Base-by-base conservation (phyloP, 2,329 filamentous ascomycete genomes). In the Diplocarpon rosae region DNA sequence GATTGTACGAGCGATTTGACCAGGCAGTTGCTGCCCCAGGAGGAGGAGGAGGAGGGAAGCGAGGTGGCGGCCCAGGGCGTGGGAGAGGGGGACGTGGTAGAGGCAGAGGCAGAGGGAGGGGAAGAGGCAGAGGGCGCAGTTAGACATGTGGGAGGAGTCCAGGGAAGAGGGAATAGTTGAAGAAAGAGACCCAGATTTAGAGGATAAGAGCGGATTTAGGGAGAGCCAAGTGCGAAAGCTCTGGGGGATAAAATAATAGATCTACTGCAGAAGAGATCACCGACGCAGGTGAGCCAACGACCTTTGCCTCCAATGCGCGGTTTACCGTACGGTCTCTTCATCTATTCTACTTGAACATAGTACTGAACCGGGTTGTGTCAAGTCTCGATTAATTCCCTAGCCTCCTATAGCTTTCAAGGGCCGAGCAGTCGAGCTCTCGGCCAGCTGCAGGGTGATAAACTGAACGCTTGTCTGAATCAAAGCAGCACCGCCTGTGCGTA, bases 1-100 rank as follows among this genome's bases (percentile, higher is more conserved):
- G 67, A 62, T 58, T 95, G 31, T 87, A 78, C 56, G 76, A 80
- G 58, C 66, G 76, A 41, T 72, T 73, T 52, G 67, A 70, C 60
- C 53, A 49, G 36, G 62, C 61, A 28, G 37, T 13, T 52, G 70
- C 60, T 53, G 67, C 56, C 49, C 59, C 62, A 36, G 63, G 65
- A 8, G 62, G 61, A 28, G 63, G 66, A 36, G 63, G 57, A 35
- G 57, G 65, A 8, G 62, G 61, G 29, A 63, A 66, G 37, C 63
- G 57, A 35, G 57, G 58, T 8, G 59, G 60, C 28, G 52, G 56
- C 35, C 48, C 54, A 41, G 51, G 70, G n/a, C 61, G 71, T 39
- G 60, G 68, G 3, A 44, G 54, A 57, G 67, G 39, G 62, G 67
- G 27, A 34, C 27, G 37, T 37, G 37, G n/a, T 1, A 35, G 41